Conservation (phyloP, 805 yeast species). For the Yamadazyma sp. region DNA sequence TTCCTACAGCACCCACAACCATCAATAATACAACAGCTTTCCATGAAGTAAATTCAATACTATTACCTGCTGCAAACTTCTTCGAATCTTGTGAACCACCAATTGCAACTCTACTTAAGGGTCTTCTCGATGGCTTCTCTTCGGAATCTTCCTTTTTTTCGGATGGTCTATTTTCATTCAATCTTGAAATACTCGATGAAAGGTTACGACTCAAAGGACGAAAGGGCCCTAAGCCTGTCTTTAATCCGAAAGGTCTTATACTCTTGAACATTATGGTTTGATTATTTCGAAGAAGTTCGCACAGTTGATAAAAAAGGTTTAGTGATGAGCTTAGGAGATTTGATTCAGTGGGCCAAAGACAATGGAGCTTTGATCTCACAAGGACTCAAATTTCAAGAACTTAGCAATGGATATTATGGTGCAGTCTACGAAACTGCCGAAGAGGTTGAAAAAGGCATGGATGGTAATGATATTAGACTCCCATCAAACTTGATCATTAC, state of each 20-base stretch:
- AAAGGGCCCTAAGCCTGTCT: too few species aligned
- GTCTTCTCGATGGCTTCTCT: conserved; percentile 39
- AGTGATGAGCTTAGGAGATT: conserved; percentile 8
- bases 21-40: conserved; percentile 70
- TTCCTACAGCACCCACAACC: conserved; percentile 67
- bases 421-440: conserved; percentile 12
- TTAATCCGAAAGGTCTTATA: too few species aligned
- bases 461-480: conserved; percentile 16
- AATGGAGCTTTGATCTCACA: conserved; percentile 29
- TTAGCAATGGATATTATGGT: conserved; percentile 23
- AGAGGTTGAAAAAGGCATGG: conserved; percentile 2
- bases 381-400: conserved; percentile 19
- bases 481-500: conserved; percentile 20
- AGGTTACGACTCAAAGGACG: too few species aligned
- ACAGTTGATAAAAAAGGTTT: too few species aligned
- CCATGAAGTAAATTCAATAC: conserved; percentile 80
- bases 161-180: neutral
- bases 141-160: neutral
- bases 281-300: too few species aligned
- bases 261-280: too few species aligned
- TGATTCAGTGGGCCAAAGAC: conserved; percentile 29
- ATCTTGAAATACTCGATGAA: neutral
- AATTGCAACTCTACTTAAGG: conserved; percentile 76
- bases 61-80: conserved; percentile 34
- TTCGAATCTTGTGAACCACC: conserved; percentile 49